phyloP scores from a whole-genome alignment of 1,284 basidiomycete genomes.

The Anthracocystis panici-leucophaei region DNA sequence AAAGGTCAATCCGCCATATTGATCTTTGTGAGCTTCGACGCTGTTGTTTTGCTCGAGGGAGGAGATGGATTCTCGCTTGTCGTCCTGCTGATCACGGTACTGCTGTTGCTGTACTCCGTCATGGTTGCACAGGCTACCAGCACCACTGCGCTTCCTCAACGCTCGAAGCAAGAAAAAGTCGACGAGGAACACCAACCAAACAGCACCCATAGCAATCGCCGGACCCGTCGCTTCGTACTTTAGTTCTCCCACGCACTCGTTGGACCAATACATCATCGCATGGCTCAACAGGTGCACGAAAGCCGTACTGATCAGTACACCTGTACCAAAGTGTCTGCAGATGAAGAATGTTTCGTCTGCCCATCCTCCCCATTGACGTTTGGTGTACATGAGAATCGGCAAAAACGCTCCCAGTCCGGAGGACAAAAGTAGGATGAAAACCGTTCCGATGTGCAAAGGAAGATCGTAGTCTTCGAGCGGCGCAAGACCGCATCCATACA shows the following conservation, averaged over 20 bases:
- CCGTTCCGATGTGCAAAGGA: slow-evolving; percentile 70
- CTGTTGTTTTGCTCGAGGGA: slow-evolving; percentile 11
- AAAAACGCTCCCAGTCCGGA: slow-evolving; percentile 69
- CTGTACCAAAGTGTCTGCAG: slow-evolving; percentile 61
- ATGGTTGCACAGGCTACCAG: slow-evolving; percentile 5
- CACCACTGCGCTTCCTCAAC: slow-evolving; percentile 16
- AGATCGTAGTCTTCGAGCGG: slow-evolving; percentile 69
- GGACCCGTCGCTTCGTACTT: slow-evolving; percentile 71
- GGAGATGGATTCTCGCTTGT: slow-evolving; percentile 9
- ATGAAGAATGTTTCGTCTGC: slow-evolving; percentile 43
- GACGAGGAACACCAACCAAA: slow-evolving; percentile 64
- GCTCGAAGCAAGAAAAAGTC: slow-evolving; percentile 62
- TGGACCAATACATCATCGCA: slow-evolving; percentile 68
- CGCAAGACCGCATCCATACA: slow-evolving; percentile 68
- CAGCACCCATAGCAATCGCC: slow-evolving; percentile 67
- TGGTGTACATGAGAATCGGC: slow-evolving; percentile 70
- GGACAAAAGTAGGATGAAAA: slow-evolving; percentile 71
- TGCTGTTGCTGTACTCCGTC: not conserved
- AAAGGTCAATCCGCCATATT: slow-evolving; percentile 23
- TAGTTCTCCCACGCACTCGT: slow-evolving; percentile 71
- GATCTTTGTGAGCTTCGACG: not conserved
- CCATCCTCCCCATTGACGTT: slow-evolving; percentile 9
- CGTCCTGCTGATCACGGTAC: not conserved
- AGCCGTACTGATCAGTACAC: slow-evolving; percentile 72
- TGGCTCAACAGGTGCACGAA: slow-evolving; percentile 72